Conservation (phyloP, 257 asterid species). For the Gentiana dahurica region DNA sequence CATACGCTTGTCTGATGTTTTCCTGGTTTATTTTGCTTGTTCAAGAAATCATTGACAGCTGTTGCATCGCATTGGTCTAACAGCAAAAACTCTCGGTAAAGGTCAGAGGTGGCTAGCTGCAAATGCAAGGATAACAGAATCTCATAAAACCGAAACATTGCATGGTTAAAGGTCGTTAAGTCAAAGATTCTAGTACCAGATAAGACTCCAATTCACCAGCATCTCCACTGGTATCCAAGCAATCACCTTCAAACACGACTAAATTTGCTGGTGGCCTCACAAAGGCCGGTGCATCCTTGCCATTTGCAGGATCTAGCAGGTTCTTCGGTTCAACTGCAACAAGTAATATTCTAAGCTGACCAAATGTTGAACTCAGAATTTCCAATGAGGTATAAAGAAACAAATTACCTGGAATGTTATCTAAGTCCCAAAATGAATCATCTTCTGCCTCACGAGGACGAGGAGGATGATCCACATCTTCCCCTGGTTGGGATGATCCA, state of each 20-base stretch:
- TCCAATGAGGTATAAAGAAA: conserved; percentile 15
- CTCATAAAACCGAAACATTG: conserved; percentile 4
- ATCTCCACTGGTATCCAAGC: conserved; percentile 70
- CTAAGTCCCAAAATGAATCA: conserved; percentile 72
- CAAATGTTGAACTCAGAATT: conserved; percentile 1
- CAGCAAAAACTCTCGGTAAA: conserved; percentile 77
- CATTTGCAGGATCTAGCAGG: conserved; percentile 38
- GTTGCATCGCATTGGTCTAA: conserved; percentile 70
- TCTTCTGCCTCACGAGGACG: conserved; percentile 35
- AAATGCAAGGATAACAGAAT: conserved; percentile 11
- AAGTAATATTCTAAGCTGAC: conserved; percentile 13
- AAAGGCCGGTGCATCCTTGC: conserved; percentile 27
- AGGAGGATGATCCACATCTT: conserved; percentile 25
- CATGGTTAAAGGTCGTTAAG: conserved; percentile 2
- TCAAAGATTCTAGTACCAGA: conserved; percentile 43
- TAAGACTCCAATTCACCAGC: conserved; percentile 93
- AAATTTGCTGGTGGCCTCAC: conserved; percentile 86
- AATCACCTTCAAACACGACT: conserved; percentile 95
- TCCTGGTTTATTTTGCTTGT: conserved; percentile 27
- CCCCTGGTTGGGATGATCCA: conserved; percentile 33
- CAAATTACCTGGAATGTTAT: conserved; percentile 64
- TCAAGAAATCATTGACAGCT: conserved; percentile 50
- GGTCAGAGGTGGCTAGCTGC: conserved; percentile 80
- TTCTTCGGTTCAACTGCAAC: conserved; percentile 67
- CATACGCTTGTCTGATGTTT: conserved; percentile 25